These are phyloP conservation scores for Didymella sp. DNA, from an alignment of 2,329 filamentous ascomycete species.

Conservation along the genomic window DNA sequence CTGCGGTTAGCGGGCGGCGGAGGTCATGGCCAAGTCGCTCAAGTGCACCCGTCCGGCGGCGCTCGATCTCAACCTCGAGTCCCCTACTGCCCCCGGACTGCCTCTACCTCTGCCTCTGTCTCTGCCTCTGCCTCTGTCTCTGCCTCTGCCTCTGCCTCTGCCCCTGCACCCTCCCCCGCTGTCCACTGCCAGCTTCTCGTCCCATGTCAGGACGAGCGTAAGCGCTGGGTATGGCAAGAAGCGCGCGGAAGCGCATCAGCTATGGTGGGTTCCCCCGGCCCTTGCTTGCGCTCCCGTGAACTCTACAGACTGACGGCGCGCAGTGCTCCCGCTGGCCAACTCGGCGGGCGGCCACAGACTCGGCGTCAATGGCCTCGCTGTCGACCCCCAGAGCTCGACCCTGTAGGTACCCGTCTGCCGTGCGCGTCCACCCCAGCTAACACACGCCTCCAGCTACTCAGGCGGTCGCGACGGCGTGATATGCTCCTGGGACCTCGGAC, in stretches of 20 bases:
- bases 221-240: conserved; percentile 55
- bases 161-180: background rate
- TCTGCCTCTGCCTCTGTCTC: background rate
- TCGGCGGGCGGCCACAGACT: conserved; percentile 85
- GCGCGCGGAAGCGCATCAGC: conserved; percentile 61
- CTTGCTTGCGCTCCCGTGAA: background rate
- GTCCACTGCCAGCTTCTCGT: background rate
- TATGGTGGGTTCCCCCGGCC: conserved; percentile 53
- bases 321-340: conserved; percentile 76
- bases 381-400: conserved; percentile 82
- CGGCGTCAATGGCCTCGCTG: conserved; percentile 91
- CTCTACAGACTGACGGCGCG: conserved; percentile 12
- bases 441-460: conserved; percentile 72
- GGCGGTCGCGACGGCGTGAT: conserved; percentile 94
- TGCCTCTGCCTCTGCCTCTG: background rate
- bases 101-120: background rate
- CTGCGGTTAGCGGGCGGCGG: conserved; percentile 13
- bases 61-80: conserved; percentile 1
- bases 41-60: conserved; percentile 3
- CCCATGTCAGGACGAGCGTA: conserved; percentile 30
- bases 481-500: conserved; percentile 91
- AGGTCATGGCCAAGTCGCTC: conserved; percentile 16
- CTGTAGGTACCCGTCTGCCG: conserved; percentile 63
- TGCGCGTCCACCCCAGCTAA: background rate
- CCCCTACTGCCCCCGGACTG: background rate